phyloP scores from a whole-genome alignment of 1,284 basidiomycete genomes.

The Microbotryomycetes sp. region DNA sequence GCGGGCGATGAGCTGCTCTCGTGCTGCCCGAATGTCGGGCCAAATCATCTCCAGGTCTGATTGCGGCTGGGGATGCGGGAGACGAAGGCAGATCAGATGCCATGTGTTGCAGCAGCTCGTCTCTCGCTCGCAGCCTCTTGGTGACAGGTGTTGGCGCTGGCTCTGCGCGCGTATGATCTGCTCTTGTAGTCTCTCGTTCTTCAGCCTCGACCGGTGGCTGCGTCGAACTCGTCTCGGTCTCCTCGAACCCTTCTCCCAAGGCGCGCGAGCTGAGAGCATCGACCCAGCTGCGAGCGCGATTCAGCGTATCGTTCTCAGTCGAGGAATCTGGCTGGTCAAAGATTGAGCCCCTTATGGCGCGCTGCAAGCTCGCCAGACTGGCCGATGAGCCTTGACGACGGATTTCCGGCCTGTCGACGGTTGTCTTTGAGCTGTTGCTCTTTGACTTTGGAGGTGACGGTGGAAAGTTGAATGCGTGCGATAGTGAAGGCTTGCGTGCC shows the following conservation, averaged over 20 bases:
- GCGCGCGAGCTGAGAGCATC: not conserved
- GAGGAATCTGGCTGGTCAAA: conserved; percentile 4
- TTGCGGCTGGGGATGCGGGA: conserved; percentile 10
- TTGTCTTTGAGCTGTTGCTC: not conserved
- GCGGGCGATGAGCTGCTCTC: not conserved
- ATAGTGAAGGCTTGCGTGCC: conserved; percentile 24
- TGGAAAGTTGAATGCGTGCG: conserved; percentile 28
- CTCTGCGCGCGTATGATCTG: not conserved
- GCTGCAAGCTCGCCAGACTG: not conserved
- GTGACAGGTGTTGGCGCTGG: not conserved
- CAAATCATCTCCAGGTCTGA: conserved; percentile 4
- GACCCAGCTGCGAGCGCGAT: not conserved
- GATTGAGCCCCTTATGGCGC: not conserved
- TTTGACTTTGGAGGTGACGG: conserved; percentile 17
- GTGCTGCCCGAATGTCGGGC: not conserved
- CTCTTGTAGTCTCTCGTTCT: not conserved
- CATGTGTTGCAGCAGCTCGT: conserved; percentile 28
- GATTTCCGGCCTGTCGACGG: not conserved
- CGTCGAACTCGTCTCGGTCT: not conserved
- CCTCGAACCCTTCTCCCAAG: not conserved
- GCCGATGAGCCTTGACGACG: not conserved
- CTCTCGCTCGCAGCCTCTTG: conserved; percentile 1
- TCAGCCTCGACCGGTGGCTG: not conserved
- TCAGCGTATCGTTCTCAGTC: not conserved
- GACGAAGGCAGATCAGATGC: conserved; percentile 23